Evolutionary conservation across 2,329 filamentous ascomycete species (phyloP).

Genomic region (Penicillium sp.): DNA sequence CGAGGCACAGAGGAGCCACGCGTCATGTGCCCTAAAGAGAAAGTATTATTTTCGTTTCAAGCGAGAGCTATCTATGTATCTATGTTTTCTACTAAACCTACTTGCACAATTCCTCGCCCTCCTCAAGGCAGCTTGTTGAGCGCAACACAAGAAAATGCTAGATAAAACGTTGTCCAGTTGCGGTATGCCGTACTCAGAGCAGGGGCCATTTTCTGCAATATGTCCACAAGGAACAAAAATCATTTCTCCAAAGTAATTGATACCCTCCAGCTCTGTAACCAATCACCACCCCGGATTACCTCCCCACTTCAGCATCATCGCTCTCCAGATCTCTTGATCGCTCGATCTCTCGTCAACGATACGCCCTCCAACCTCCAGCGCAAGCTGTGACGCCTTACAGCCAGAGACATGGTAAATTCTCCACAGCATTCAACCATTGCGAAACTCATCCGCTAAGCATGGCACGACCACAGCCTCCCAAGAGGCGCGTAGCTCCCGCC

Average conservation of each 20-base stretch:
- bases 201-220: slow-evolving; percentile 37
- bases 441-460: neutral
- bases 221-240: slow-evolving; percentile 42
- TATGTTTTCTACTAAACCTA: neutral
- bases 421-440: neutral
- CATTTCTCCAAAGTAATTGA: slow-evolving; percentile 15
- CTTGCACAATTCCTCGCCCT: neutral
- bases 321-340: neutral
- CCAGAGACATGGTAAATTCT: slow-evolving; percentile 19
- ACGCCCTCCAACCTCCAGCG: neutral
- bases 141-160: slow-evolving; percentile 52
- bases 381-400: neutral
- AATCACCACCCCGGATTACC: neutral
- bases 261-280: slow-evolving; percentile 11
- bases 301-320: neutral
- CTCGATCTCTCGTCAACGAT: neutral
- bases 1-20: neutral
- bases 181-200: neutral
- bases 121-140: slow-evolving; percentile 19
- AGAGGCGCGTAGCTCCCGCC: slow-evolving; percentile 34
- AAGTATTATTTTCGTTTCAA: too few species aligned
- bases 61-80: neutral
- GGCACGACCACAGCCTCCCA: slow-evolving; percentile 31
- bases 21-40: neutral
- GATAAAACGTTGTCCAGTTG: too few species aligned